Base-by-base conservation (phyloP, 2,329 filamentous ascomycete genomes). In the Monilinia vaccinii-corymbosi region DNA sequence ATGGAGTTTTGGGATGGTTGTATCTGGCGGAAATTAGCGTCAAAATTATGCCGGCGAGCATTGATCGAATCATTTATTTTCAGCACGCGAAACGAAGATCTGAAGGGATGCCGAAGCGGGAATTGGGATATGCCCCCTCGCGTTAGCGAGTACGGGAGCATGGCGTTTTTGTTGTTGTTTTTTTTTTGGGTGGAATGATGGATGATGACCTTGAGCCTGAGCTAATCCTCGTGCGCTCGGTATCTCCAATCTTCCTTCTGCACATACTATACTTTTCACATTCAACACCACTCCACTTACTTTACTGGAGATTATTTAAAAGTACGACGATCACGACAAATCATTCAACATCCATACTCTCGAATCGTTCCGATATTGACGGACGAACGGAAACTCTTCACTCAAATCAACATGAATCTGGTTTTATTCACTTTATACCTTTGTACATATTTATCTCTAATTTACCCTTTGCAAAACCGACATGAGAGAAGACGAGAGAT, bases 11-110 rank as follows among this genome's bases (percentile, higher is more conserved):
- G 58, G 63, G 66, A 61, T 62, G 63, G 64, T 61, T 66, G 65
- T 64, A 68, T 67, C 61, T 60, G 62, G 65, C 42, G 58, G 60
- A 62, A 56, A 57, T 60, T 60, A 66, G 64, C 67, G 66, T 68
- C 53, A 66, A 58, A 64, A 64, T 69, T 69, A 67, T 70, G 69
- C 68, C 66, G 68, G 69, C 69, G 69, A 65, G 69, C 67, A 70
- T 70, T 46, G 68, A 70, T 71, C 67, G 64, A 67, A 62, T 45
- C 28, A 18, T 67, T 46, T 62, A 59, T 42, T 65, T 66, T 60
- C 49, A 68, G 60, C 65, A 67, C 67, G 64, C 63, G 62, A 34
- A 58, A 61, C 66, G 60, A 66, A 60, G 68, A 67, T 63, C 61
- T 65, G 66, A 62, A 62, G 63, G 62, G 34, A 60, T 21, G 10